Base-by-base conservation (phyloP, 768 basidiomycete species). In the Boletus fagicola region DNA sequence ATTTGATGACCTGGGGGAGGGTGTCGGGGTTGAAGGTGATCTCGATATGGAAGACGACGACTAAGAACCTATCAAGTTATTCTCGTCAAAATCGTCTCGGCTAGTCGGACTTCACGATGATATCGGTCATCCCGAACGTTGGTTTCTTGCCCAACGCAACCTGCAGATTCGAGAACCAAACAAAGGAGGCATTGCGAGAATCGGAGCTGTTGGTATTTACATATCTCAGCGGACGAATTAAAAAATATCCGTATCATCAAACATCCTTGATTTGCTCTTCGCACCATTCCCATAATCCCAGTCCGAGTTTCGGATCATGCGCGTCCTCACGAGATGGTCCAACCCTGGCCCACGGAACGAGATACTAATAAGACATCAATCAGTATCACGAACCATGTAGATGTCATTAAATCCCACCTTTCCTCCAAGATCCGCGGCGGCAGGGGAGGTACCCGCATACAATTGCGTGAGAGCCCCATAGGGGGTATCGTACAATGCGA, bases 1-100 rank as follows among this genome's bases (percentile, higher is more conserved):
- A 6, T 88, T 85, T 56, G 87, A 88, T 54, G 87, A 89, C 63
- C 72, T 74, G 5, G 88, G 86, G 1, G 84, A 85, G 57, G 88
- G 88, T 6, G 77, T 70, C 10, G 86, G 86, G 11, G 71, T 88
- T 2, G 85, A 89, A 67, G 88, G 85, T 5, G 87, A 90, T 67
- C 75, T 90, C 50, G 88, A 87, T 59, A 78, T 86, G 72, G 83
- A 69, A 36, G 57, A 86, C 2, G 84, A 85, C 55, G 81, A 83
- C 50, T 82, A 40, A 60, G 43, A 28, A 4, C 49, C 4, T 24
- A 13, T 38, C 57, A 38, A 33, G 18, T 18, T 28, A 10, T 22
- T 18, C 43, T 20, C 44, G 18, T 38, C 24, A 51, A n/a, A 39
- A 15, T 13, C 11, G 10, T 20, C 1, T 13, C 22, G 18, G 3